Percentiles rank a stretch among this genome's conserved stretches.
These are phyloP conservation scores for Albifimbria verrucaria DNA, from an alignment of 2,329 filamentous ascomycete genomes.

Conservation along the genomic window DNA sequence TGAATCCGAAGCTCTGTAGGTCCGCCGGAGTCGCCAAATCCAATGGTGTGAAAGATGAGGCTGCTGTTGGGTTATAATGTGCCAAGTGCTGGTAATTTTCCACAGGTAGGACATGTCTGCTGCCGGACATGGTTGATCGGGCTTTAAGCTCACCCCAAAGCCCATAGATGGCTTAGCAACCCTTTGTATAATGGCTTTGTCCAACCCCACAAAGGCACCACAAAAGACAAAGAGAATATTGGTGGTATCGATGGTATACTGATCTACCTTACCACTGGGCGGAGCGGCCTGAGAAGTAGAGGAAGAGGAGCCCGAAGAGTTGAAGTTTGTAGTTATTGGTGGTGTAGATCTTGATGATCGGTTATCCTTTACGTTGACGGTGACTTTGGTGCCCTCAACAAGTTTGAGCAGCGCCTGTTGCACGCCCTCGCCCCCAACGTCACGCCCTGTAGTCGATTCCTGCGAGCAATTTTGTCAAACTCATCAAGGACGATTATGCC, in stretches of 20 bases:
- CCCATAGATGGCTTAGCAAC: conserved; percentile 83
- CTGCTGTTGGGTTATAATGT: conserved; percentile 41
- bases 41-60: conserved; percentile 51
- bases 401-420: conserved; percentile 95
- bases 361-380: conserved; percentile 83
- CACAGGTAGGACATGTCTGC: conserved; percentile 61
- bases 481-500: conserved; percentile 96
- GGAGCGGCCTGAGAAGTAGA: conserved; percentile 44
- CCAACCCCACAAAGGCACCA: conserved; percentile 88
- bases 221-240: conserved; percentile 98
- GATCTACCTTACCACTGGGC: conserved; percentile 51
- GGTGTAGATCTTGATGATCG: conserved; percentile 52
- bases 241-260: conserved; percentile 80
- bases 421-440: conserved; percentile 93
- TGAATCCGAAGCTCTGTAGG: conserved; percentile 83
- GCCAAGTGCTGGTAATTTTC: conserved; percentile 56
- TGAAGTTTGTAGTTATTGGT: conserved; percentile 53
- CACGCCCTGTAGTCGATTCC: conserved; percentile 86
- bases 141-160: conserved; percentile 80
- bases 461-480: conserved; percentile 93
- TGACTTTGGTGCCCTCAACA: conserved; percentile 91
- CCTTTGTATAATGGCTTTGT: conserved; percentile 83
- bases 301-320: conserved; percentile 37
- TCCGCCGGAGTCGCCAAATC: conserved; percentile 74
- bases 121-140: conserved; percentile 44